Base-by-base conservation (phyloP, 129 eudicot genomes). In the Oenanthe sinensis region DNA sequence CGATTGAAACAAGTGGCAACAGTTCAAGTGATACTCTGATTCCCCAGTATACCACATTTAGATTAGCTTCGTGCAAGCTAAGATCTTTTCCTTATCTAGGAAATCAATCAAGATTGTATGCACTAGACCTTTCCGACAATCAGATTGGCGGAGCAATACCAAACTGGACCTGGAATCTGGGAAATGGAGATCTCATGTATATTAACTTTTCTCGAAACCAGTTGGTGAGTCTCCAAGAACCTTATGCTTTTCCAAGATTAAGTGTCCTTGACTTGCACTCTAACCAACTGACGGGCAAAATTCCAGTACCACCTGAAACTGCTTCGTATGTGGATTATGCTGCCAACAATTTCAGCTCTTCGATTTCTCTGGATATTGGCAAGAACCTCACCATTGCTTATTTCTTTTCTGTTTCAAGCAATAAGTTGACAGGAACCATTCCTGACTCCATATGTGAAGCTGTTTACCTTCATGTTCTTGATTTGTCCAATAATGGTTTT, bases 61-160 rank as follows among this genome's bases (percentile, higher is more conserved):
- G 65, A 48, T 84, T 93, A 72, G 97, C 97, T 73, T 84, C 91
- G 9, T 93, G 97, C 87, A 86, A 86, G 68, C 71, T 93, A 79
- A 15, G 0, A 11, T 39, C 11, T 24, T 84, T 93, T 26, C 96
- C 96, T 4, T 74, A 87, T 43, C 65, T 93, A 68, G 76, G 67
- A 77, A 93, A 86, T 76, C 95, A 91, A 54, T 33, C 85, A 20
- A 85, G 33, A 39, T 6, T 93, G 80, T 3, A 5, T 4, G 19
- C 0, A 11, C 81, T 93, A 43, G 98, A 93, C 83, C 97, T 93
- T 81, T 93, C 98, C 28, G 76, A 70, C 80, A 93, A 93, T 81
- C 82, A 85, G 69, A 89, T 93, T 6, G 43, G 3, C 1, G 96
- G 94, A 48, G 80, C 74, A 40, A 81, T 93, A 78, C 98, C 98